A percentile compares a stretch with the other conserved stretches of the same genome.
phyloP scores from a whole-genome alignment of 1,284 basidiomycete genomes.

The Kwoniella shivajii region DNA sequence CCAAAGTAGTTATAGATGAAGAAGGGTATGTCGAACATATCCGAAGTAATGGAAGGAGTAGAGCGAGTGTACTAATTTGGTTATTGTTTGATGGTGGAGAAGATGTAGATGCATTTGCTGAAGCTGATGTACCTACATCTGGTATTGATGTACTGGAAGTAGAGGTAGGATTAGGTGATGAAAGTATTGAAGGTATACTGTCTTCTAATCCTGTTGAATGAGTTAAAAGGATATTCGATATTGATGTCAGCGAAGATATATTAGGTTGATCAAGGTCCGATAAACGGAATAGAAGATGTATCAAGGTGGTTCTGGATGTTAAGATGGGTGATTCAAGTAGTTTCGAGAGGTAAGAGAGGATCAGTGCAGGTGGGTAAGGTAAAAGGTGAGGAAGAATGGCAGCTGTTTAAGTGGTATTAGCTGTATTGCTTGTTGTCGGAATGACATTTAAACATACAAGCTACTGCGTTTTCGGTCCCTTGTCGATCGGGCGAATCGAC shows the following conservation, averaged over 20 bases:
- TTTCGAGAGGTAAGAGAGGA: constrained; percentile 38
- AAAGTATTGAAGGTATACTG: constrained; percentile 17
- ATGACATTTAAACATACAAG: neutral
- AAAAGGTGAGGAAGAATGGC: constrained; percentile 32
- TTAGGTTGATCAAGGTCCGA: constrained; percentile 12
- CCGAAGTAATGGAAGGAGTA: constrained; percentile 42
- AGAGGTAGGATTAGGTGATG: constrained; percentile 5
- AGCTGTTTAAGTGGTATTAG: constrained; percentile 14
- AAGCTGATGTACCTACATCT: constrained; percentile 35
- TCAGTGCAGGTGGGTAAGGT: constrained; percentile 31
- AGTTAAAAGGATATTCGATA: constrained; percentile 27
- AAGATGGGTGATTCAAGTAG: constrained; percentile 22
- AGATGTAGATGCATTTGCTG: constrained; percentile 10
- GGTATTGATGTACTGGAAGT: constrained; percentile 9
- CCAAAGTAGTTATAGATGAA: constrained; percentile 18
- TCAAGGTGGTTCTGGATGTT: constrained; percentile 26
- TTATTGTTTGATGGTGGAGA: neutral
- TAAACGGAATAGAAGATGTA: constrained; percentile 32
- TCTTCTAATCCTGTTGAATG: constrained; percentile 26
- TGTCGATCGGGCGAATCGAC: neutral
- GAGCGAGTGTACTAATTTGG: constrained; percentile 29
- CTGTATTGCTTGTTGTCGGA: neutral
- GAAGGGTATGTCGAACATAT: constrained; percentile 22
- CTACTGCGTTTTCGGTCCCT: constrained; percentile 1
- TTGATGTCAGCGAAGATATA: constrained; percentile 18